Conservation (phyloP, 2,329 filamentous ascomycete species). For the Monosporascus sp. region DNA sequence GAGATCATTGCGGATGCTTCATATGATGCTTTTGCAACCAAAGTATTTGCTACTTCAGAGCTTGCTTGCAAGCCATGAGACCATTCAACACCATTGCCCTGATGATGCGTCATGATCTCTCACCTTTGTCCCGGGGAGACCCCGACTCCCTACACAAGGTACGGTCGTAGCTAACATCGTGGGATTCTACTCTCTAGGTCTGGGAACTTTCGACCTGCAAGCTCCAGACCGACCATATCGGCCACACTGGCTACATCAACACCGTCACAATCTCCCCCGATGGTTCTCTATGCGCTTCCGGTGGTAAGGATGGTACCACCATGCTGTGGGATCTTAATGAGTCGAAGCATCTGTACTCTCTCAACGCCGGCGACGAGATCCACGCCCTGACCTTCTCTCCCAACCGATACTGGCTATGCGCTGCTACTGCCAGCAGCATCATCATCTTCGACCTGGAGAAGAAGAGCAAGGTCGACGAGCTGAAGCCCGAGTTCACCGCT, state of each 20-base stretch:
- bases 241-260: slow-evolving; percentile 99
- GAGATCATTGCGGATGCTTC: slow-evolving; percentile 29
- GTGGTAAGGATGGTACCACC: slow-evolving; percentile 99
- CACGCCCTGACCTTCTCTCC: slow-evolving; percentile 99
- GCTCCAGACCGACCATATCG: slow-evolving; percentile 99
- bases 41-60: slow-evolving; percentile 99
- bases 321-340: slow-evolving; percentile 99
- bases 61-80: slow-evolving; percentile 86
- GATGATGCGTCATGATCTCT: slow-evolving; percentile 43
- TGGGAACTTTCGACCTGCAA: slow-evolving; percentile 99
- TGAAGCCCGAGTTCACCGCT: slow-evolving; percentile 96
- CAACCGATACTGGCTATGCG: slow-evolving; percentile 99
- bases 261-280: slow-evolving; percentile 99
- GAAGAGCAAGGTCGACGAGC: slow-evolving; percentile 99
- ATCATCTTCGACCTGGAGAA: slow-evolving; percentile 99
- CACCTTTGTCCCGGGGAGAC: neutral
- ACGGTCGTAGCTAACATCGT: neutral
- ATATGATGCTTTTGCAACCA: slow-evolving; percentile 87
- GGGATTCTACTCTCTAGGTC: slow-evolving; percentile 56
- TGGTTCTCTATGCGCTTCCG: slow-evolving; percentile 96
- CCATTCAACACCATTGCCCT: slow-evolving; percentile 87
- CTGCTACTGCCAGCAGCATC: slow-evolving; percentile 93
- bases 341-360: slow-evolving; percentile 99
- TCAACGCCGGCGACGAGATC: slow-evolving; percentile 99
- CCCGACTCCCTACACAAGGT: neutral